phyloP scores from a whole-genome alignment of 208 protist species.

The Wallacemonas sp. region DNA sequence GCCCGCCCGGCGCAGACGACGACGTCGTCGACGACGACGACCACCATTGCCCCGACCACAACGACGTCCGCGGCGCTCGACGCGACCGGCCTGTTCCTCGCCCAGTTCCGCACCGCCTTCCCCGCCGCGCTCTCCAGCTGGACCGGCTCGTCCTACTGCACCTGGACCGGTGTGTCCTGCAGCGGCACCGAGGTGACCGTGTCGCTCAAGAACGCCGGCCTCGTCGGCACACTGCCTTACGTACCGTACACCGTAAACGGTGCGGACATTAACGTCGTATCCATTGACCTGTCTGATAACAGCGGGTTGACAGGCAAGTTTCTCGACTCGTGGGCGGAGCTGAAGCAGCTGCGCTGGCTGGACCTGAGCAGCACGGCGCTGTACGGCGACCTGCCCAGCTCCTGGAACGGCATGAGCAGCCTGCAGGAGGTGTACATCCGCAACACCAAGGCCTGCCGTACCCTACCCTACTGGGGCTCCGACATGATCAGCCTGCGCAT shows the following conservation, averaged over 20 bases:
- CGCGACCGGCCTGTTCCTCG: neutral
- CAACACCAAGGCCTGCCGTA: conserved; percentile 21
- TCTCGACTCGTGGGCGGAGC: conserved; percentile 9
- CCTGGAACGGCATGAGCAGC: conserved; percentile 26
- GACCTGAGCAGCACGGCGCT: conserved; percentile 25
- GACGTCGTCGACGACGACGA: neutral
- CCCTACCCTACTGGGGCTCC: conserved; percentile 20
- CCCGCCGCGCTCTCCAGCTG: conserved; percentile 6
- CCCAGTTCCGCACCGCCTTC: neutral
- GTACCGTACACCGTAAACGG: neutral
- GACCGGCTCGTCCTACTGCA: conserved; percentile 23
- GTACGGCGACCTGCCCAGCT: conserved; percentile 19
- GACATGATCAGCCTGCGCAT: conserved; percentile 16
- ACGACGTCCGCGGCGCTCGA: neutral
- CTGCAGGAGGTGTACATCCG: conserved; percentile 16
- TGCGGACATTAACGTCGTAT: neutral
- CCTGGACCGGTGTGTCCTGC: conserved; percentile 13
- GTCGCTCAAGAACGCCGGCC: conserved; percentile 4
- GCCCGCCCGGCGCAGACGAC: neutral
- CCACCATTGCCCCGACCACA: neutral
- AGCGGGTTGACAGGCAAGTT: conserved; percentile 15
- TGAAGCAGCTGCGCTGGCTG: conserved; percentile 24
- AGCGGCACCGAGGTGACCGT: neutral
- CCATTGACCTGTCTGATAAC: conserved; percentile 11
- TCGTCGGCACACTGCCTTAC: conserved; percentile 18